Evolutionary conservation across 2,329 filamentous ascomycete genomes (phyloP), one percentile per base, ranked within the genome.

Genomic region (Xylariales sp.): DNA sequence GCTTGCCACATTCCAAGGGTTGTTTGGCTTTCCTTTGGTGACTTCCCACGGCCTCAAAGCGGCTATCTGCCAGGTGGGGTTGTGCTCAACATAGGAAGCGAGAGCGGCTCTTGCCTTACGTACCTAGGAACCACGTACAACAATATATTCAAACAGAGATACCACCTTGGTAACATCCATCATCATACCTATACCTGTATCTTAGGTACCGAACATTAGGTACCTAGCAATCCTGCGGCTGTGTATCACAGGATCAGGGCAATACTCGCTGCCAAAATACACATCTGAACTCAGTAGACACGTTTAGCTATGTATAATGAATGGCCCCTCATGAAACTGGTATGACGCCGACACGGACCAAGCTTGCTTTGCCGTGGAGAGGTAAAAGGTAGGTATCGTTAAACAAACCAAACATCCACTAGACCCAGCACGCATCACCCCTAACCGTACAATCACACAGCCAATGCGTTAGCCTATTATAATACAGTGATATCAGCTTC

Each of bases 401-500:
- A 28, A 67, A 48, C 48, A 64, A 41, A 57, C 32, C 48, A 64
- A 41, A 57, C 32, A 60, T n/a, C 36, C 56, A 23, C 14, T 30
- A 28, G 18, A 41, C 28, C 48, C 48, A 41, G 43, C 32, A 62
- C 58, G 23, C 50, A 48, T 48, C 57, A 41, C n/a, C 36, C 50
- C 45, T 9, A 52, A 46, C 62, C 34, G 28, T 68, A 65, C 63
- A 68, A 56, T 28, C 67, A 49, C 56, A 62, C 56, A 64, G 59
- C 53, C 52, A n/a, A 23, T 46, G n/a, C 28, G 32, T 39, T 41
- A 14, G 52, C 43, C 58, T 71, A 71, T 70, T 68, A 55, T 72
- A 69, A 58, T 72, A 71, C 69, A 72, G 5, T 59, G 50, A 56
- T 50, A 66, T 66, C 45, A 39, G 59, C 36, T 46, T 61, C 53